Conservation (phyloP, 176 grass and related monocot species). For the Raddia guianensis region DNA sequence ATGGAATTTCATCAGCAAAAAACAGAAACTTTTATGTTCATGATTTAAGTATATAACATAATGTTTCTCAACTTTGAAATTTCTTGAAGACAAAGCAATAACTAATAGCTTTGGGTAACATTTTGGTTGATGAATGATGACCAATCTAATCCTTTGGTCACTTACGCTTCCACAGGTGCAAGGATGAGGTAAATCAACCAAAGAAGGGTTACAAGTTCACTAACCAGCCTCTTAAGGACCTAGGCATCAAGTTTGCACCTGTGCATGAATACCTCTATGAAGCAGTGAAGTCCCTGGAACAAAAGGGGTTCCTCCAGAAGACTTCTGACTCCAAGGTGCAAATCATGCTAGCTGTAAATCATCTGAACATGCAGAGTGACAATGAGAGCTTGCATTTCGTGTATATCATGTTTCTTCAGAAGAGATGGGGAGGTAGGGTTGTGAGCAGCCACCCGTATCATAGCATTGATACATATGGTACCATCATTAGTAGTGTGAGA, state of each 20-base stretch:
- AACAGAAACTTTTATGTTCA: background rate
- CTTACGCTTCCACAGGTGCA: constrained; percentile 39
- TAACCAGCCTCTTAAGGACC: constrained; percentile 58
- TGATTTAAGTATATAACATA: constrained; percentile 8
- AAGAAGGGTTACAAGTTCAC: constrained; percentile 62
- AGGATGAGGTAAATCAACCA: constrained; percentile 51
- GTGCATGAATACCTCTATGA: constrained; percentile 47
- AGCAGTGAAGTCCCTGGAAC: constrained; percentile 52
- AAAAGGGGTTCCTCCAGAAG: constrained; percentile 51
- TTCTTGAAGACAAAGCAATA: background rate
- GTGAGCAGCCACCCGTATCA: background rate
- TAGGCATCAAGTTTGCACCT: constrained; percentile 54
- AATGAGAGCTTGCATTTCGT: background rate
- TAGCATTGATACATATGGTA: background rate
- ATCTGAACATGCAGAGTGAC: background rate
- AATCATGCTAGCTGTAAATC: background rate
- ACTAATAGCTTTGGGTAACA: background rate
- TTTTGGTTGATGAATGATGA: background rate
- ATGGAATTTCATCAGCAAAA: background rate
- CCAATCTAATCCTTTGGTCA: background rate
- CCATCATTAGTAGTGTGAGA: background rate
- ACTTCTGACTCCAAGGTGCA: constrained; percentile 29
- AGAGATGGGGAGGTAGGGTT: background rate
- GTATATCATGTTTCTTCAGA: background rate
- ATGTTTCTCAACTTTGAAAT: background rate